Evolutionary conservation across 2,329 filamentous ascomycete species (phyloP).

Genomic region (Cadophora gregata): DNA sequence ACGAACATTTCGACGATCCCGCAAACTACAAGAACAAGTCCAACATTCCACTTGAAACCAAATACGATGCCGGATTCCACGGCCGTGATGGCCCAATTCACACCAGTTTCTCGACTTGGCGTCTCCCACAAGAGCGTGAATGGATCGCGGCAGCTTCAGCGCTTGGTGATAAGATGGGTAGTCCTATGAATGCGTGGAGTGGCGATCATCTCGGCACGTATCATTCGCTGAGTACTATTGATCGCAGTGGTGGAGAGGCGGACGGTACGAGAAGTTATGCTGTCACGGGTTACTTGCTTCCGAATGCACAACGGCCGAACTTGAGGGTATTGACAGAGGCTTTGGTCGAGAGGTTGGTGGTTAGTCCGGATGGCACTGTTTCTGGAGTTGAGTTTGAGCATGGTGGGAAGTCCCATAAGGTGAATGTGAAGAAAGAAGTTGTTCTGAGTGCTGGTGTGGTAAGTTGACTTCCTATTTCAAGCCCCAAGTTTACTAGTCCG

Average conservation of each 20-base stretch:
- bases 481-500: background rate
- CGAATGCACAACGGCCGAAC: constrained; percentile 13
- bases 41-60: constrained; percentile 27
- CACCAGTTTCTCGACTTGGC: constrained; percentile 8
- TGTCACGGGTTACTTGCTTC: constrained; percentile 15
- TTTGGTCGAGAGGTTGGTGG: constrained; percentile 1
- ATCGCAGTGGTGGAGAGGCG: constrained; percentile 5
- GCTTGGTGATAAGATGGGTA: constrained; percentile 15
- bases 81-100: constrained; percentile 17
- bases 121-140: constrained; percentile 15
- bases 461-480: background rate
- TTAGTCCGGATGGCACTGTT: constrained; percentile 46
- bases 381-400: constrained; percentile 36
- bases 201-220: constrained; percentile 27
- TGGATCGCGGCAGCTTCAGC: constrained; percentile 21
- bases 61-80: constrained; percentile 22
- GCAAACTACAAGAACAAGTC: constrained; percentile 13
- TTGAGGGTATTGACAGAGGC: constrained; percentile 11
- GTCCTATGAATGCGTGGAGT: constrained; percentile 22
- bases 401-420: constrained; percentile 25
- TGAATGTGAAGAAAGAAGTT: constrained; percentile 42
- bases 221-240: constrained; percentile 21
- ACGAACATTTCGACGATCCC: constrained; percentile 32
- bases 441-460: constrained; percentile 42
- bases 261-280: constrained; percentile 12